Base-by-base conservation (phyloP, 177 flowering plant genomes). In the Vitis hybrid region DNA sequence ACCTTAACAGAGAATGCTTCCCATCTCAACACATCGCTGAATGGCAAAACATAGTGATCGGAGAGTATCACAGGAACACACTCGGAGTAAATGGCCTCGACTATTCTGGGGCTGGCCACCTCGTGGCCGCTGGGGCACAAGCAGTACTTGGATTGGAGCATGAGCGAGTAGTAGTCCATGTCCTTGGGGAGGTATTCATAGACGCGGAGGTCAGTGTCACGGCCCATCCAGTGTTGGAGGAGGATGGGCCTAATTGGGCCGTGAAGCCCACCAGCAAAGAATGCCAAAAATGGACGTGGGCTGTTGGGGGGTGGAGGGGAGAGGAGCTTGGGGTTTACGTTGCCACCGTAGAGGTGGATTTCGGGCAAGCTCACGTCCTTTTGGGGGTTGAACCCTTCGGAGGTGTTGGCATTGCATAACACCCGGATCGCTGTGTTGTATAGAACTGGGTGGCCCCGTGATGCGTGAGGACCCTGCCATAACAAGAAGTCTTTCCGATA, bases 61-160 rank as follows among this genome's bases (percentile, higher is more conserved):
- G 96, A 89, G 21, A 93, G 19, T 10, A 89, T 83, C 0, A 93
- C 98, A 0, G 98, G 98, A 3, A 91, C 84, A 60, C 96, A 93
- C 48, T 85, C 91, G 1, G 94, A 82, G 50, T 86, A 86, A 34
- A 93, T 87, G 51, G 98, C 87, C 80, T 93, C 97, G 1, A 83
- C 86, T 11, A 93, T 70, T 62, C 94, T 79, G 0, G 98, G 98
- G 66, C 98, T 93, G 23, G 98, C 94, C 66, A 89, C 96, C 75
- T 93, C 98, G 49, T 82, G 73, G 4, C 97, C 98, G 62, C 98
- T 91, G 0, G 97, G 97, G 55, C 98, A 93, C 4, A 93, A 70
- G 74, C 97, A 91, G 68, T 78, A 91, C 80, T 79, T 90, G 60
- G 95, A 86, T 2, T 72, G 66, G 59, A 83, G 77, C 93, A 93